phyloP scores from a whole-genome alignment of 352 stramenopile species.

The Saprolegnia diclina region DNA sequence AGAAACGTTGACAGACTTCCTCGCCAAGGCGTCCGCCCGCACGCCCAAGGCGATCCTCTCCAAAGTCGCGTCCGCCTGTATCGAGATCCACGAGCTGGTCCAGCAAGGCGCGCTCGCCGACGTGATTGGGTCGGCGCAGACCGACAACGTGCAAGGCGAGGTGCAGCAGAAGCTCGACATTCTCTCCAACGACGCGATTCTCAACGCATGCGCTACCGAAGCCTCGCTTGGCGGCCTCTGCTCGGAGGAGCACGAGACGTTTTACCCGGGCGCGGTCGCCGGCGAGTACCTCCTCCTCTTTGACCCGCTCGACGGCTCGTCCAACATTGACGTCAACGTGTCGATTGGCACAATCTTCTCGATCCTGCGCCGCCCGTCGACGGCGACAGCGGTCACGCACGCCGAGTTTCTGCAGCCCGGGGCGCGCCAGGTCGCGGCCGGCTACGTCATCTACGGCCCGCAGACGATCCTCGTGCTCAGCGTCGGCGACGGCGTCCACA shows the following conservation, averaged over 20 bases:
- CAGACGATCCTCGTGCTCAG: constrained; percentile 19
- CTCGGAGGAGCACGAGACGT: constrained; percentile 16
- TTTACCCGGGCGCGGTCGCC: background rate
- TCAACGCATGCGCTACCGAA: background rate
- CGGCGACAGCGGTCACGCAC: background rate
- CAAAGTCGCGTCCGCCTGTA: background rate
- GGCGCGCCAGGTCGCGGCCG: constrained; percentile 7
- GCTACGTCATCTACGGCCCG: constrained; percentile 23
- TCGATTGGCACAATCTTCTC: constrained; percentile 24
- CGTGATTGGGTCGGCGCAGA: constrained; percentile 15
- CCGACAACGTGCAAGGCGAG: constrained; percentile 23
- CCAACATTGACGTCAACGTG: constrained; percentile 25
- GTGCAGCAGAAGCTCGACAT: constrained; percentile 23
- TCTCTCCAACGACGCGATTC: constrained; percentile 10
- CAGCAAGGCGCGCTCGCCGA: constrained; percentile 12
- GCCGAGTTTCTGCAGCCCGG: constrained; percentile 14
- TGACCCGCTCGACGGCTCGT: constrained; percentile 23
- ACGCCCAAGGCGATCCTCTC: background rate
- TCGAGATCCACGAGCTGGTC: constrained; percentile 14
- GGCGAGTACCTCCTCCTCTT: constrained; percentile 18
- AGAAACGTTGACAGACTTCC: background rate
- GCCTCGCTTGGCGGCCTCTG: constrained; percentile 12
- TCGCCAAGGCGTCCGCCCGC: background rate
- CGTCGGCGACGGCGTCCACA: constrained; percentile 14
- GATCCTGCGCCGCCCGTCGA: background rate